Base-by-base conservation (phyloP, 23 red algal species). In the Gracilaria gracilis region DNA sequence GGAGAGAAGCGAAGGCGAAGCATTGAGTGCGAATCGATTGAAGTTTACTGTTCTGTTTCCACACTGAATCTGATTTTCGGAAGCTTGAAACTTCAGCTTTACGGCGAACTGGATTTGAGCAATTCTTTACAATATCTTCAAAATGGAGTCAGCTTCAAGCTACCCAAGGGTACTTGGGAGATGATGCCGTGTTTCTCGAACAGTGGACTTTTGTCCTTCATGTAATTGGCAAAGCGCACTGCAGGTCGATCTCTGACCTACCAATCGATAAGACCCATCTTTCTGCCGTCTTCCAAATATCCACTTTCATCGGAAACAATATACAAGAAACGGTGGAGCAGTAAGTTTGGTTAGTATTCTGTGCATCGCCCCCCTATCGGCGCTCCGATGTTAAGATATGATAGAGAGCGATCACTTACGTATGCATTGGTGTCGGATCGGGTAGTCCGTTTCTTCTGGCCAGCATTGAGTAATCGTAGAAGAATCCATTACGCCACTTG, bases 401-500 rank as follows among this genome's bases (percentile, higher is more conserved):
- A 23, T 29, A 2, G 12, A 33, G 42, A 46, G 17, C 4, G 36
- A 53, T 20, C 7, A 89, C 85, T 54, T 90, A 88, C 67, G 93
- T 95, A 51, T 95, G 93, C 93, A 95, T 88, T 20, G 93, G 93
- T 24, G 84, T 89, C 38, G 93, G 93, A 33, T 95, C 93, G 15
- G 83, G 75, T 33, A 94, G 88, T 35, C 83, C 83, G 38, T 94
- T 94, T 75, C 83, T 88, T 79, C 50, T 89, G 14, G 93, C 93
- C 27, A 89, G 57, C 77, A 67, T 85, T 23, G 93, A 95, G 61
- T 87, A 89, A 47, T 95, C 66, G 66, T 95, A 97, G 71, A 98
- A 98, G 70, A 86, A 98, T 34, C 93, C 93, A 57, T 98, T 98
- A 23, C 96, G 85, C 93, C 93, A 98, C 53, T 73, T 72, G 83